phyloP scores from a whole-genome alignment of 2,329 filamentous ascomycete species.

The Pseudogymnoascus sp. region DNA sequence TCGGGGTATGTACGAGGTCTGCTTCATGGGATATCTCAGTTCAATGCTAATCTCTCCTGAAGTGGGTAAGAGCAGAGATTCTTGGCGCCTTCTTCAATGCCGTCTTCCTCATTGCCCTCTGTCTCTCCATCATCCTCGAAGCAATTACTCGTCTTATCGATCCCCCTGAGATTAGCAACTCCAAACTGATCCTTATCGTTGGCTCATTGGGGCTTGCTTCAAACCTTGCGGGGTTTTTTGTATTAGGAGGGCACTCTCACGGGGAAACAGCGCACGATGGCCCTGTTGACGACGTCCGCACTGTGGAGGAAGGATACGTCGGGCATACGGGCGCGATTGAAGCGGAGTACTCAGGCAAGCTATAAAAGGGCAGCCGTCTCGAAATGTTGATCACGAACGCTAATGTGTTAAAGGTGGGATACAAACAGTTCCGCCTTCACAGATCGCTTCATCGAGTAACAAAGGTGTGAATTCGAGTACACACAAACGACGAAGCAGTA shows the following conservation, averaged over 20 bases:
- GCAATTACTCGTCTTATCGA: constrained; percentile 88
- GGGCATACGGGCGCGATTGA: constrained; percentile 32
- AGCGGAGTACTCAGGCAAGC: constrained; percentile 43
- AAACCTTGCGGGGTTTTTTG: constrained; percentile 79
- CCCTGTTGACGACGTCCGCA: constrained; percentile 28
- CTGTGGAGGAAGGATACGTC: constrained; percentile 28
- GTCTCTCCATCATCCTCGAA: constrained; percentile 92
- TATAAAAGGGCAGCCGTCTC: constrained; percentile 49
- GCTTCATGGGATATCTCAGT: neutral
- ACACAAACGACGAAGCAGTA: too few species aligned
- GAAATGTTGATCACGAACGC: constrained; percentile 38
- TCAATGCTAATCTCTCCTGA: constrained; percentile 23
- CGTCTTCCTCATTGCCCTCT: constrained; percentile 92
- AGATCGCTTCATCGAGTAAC: too few species aligned
- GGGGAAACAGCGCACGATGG: constrained; percentile 37
- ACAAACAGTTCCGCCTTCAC: too few species aligned
- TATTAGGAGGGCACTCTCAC: constrained; percentile 83
- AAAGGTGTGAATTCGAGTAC: too few species aligned
- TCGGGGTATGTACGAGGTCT: constrained; percentile 58
- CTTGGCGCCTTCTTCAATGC: constrained; percentile 94
- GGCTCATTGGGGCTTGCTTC: constrained; percentile 78
- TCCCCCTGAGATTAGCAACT: constrained; percentile 77
- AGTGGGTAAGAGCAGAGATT: constrained; percentile 97
- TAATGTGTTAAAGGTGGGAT: constrained; percentile 32
- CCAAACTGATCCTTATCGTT: constrained; percentile 80